A percentile compares a stretch with the other conserved stretches of the same genome.
Evolutionary conservation across 2,329 filamentous ascomycete species (phyloP).

Genomic region (Fusarium sp.): DNA sequence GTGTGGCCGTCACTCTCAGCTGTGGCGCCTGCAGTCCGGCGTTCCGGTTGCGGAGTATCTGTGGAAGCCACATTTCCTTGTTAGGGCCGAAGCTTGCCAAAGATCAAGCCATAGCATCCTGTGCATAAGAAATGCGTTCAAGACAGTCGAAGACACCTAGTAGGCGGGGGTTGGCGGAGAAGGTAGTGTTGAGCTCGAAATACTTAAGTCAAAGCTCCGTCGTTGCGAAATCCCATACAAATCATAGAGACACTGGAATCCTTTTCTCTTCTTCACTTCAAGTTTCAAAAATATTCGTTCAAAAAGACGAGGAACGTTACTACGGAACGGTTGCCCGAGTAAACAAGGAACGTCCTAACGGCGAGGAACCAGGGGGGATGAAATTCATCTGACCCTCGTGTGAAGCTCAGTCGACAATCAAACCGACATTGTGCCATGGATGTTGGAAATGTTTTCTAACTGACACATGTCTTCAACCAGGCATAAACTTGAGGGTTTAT

Average conservation of each 20-base stretch:
- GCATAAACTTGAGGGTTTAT: no score
- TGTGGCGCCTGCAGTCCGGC: background rate
- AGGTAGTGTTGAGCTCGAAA: background rate
- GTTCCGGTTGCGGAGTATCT: background rate
- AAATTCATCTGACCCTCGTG: background rate
- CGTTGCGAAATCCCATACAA: background rate
- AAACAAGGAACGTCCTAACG: background rate
- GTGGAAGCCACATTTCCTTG: background rate
- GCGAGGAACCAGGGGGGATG: background rate
- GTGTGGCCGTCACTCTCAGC: background rate
- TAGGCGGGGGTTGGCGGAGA: background rate
- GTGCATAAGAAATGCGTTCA: background rate
- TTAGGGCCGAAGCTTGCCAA: background rate
- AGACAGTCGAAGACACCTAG: background rate
- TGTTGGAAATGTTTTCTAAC: background rate
- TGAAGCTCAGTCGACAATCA: background rate
- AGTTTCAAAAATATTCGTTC: background rate
- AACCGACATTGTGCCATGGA: background rate
- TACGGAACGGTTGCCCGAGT: background rate
- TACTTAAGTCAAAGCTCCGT: background rate
- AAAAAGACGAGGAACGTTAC: background rate
- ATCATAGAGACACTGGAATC: background rate
- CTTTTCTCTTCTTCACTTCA: no score
- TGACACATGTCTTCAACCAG: background rate
- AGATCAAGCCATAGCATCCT: background rate